Conservation (phyloP, 768 basidiomycete genomes). For the Ephemerocybe angulata region DNA sequence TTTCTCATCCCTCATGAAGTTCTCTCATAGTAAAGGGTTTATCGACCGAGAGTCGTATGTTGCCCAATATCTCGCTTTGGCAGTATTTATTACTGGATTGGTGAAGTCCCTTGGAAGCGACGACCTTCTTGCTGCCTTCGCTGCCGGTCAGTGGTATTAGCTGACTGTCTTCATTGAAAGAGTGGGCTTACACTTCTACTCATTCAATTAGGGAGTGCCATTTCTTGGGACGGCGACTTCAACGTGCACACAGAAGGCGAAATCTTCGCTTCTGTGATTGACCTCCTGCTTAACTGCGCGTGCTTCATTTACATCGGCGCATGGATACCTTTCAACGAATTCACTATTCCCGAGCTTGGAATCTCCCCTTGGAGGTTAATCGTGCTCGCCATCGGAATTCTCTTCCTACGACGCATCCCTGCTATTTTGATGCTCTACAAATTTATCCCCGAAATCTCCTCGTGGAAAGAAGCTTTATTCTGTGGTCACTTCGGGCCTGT, state of each 20-base stretch:
- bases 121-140: slow-evolving; percentile 84
- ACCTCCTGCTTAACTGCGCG: slow-evolving; percentile 77
- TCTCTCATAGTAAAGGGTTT: slow-evolving; percentile 25
- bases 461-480: slow-evolving; percentile 86
- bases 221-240: slow-evolving; percentile 90
- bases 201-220: slow-evolving; percentile 61
- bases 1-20: slow-evolving; percentile 72
- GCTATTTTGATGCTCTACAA: slow-evolving; percentile 70
- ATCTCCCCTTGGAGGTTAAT: slow-evolving; percentile 70
- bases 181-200: background rate
- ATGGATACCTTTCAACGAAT: slow-evolving; percentile 68
- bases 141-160: slow-evolving; percentile 44
- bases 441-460: slow-evolving; percentile 83
- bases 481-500: slow-evolving; percentile 86
- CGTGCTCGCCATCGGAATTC: slow-evolving; percentile 60
- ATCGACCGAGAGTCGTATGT: slow-evolving; percentile 64
- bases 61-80: slow-evolving; percentile 69
- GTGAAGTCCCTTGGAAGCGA: slow-evolving; percentile 75
- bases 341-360: slow-evolving; percentile 53
- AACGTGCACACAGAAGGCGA: slow-evolving; percentile 79
- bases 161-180: background rate
- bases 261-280: slow-evolving; percentile 85
- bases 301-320: slow-evolving; percentile 88
- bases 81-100: slow-evolving; percentile 68
- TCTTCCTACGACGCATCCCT: slow-evolving; percentile 79